phyloP scores from a whole-genome alignment of 352 stramenopile genomes.

The Phytophthora cryptogea region DNA sequence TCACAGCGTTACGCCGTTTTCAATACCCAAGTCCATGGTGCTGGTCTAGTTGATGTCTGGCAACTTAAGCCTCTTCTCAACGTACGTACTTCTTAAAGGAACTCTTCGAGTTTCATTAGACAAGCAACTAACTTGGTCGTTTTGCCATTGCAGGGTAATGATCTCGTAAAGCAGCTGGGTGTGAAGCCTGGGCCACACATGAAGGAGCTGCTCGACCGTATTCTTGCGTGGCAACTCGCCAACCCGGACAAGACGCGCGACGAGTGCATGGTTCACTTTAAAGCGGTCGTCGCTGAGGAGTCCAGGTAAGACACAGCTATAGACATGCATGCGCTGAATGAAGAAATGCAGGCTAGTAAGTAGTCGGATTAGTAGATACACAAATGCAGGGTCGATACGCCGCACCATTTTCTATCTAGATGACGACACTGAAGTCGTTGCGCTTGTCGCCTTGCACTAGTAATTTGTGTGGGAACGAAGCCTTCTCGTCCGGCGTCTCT shows the following conservation, averaged over 20 bases:
- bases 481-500: slow-evolving; percentile 27
- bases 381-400: slow-evolving; percentile 10
- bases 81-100: slow-evolving; percentile 34
- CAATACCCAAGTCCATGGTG: slow-evolving; percentile 24
- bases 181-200: slow-evolving; percentile 65
- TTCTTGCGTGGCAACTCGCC: slow-evolving; percentile 66
- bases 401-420: slow-evolving; percentile 43
- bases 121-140: slow-evolving; percentile 6
- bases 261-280: slow-evolving; percentile 58
- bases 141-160: slow-evolving; percentile 55
- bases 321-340: slow-evolving; percentile 12
- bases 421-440: slow-evolving; percentile 70
- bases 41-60: slow-evolving; percentile 54
- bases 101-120: background rate
- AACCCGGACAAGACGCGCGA: slow-evolving; percentile 59
- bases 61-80: slow-evolving; percentile 72
- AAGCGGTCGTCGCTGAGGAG: slow-evolving; percentile 17
- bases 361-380: slow-evolving; percentile 34
- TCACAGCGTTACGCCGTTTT: slow-evolving; percentile 48
- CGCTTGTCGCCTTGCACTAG: slow-evolving; percentile 55
- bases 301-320: slow-evolving; percentile 8
- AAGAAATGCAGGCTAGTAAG: slow-evolving; percentile 6
- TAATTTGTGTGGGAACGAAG: slow-evolving; percentile 53
- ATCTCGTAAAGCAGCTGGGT: slow-evolving; percentile 62
- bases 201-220: slow-evolving; percentile 57